Percentiles rank a stretch among this genome's conserved stretches.
Evolutionary conservation across 768 basidiomycete species (phyloP).

Genomic region (Mycena pura): DNA sequence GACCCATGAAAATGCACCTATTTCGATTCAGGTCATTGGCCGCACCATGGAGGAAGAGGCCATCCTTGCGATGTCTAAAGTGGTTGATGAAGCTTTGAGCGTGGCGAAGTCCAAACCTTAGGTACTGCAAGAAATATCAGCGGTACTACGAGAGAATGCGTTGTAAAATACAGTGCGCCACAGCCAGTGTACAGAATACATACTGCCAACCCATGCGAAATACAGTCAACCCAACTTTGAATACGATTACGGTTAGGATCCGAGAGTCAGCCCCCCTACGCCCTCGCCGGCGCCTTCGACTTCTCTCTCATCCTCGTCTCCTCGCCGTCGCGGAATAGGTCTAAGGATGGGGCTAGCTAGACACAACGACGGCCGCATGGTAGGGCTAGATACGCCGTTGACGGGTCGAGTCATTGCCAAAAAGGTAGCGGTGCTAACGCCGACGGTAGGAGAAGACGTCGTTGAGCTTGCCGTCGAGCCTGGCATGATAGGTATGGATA

Average conservation of each 20-base stretch:
- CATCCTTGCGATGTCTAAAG: conserved; percentile 70
- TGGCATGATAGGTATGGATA: conserved; percentile 75
- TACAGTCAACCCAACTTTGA: neutral
- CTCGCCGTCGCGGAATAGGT: conserved; percentile 64
- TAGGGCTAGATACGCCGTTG: conserved; percentile 76
- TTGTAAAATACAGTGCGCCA: conserved; percentile 23
- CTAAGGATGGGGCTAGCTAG: conserved; percentile 79
- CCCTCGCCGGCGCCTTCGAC: conserved; percentile 83
- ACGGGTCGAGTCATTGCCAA: conserved; percentile 50
- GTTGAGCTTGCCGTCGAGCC: conserved; percentile 64
- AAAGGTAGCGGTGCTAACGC: conserved; percentile 53
- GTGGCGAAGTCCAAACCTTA: conserved; percentile 1
- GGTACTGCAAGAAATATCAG: neutral
- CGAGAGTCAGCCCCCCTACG: conserved; percentile 67
- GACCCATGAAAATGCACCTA: conserved; percentile 54
- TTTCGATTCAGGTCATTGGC: conserved; percentile 71
- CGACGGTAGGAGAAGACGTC: conserved; percentile 75
- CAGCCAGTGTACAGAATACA: conserved; percentile 4
- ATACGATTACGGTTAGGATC: conserved; percentile 27
- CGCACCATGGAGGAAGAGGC: conserved; percentile 80
- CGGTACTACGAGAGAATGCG: conserved; percentile 8
- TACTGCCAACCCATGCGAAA: neutral
- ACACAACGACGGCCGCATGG: conserved; percentile 72
- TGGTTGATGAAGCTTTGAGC: conserved; percentile 63
- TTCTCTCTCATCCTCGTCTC: conserved; percentile 70